Evolutionary conservation across 148 eudicot species (phyloP), one percentile per base, ranked within the genome.

Genomic region (Rhododendron mucronatum): DNA sequence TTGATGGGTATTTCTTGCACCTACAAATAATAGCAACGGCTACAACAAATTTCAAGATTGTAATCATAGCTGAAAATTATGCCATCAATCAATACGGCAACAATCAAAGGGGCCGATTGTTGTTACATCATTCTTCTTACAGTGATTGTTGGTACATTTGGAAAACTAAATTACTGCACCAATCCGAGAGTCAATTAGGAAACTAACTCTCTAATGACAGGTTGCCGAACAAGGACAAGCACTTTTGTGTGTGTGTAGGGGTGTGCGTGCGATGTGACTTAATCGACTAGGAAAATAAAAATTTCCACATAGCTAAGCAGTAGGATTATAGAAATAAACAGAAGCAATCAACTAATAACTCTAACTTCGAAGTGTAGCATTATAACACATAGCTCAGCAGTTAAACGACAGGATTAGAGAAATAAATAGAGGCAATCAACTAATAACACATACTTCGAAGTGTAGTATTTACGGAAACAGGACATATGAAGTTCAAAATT

Each of bases 1-100:
- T 95, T 30, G 99, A 97, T n/a, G 99, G 99, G 83, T 97, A 97
- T 90, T 97, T 97, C 91, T 97, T 97, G 90, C 99, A 97, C 95
- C 99, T 94, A 84, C 16, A 86, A 79, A 81, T 47, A 87, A 71
- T 67, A 33, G 28, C 88, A 82, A 69, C 30, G 20, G 73, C 33
- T 82, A 47, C 44, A 84, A 82, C 18, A 61, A 78, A 76, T 44
- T 82, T n/a, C 51, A 83, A 55, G 23, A 76, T 15, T 33, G 61
- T 14, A 75, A 82, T 21, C 15, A 61, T n/a, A 18, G 13, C 13
- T 6, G 67, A 61, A 82, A 81, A 37, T 71, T 71, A 69, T 10
- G 78, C 53, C 28, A 82, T 20, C 81, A 74, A 18, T 23, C 69
- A 39, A 73, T 45, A 82, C 41, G 37, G 71, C 47, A 74, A 39